Conservation (phyloP, 768 basidiomycete genomes). For the Amyloporia xantha region DNA sequence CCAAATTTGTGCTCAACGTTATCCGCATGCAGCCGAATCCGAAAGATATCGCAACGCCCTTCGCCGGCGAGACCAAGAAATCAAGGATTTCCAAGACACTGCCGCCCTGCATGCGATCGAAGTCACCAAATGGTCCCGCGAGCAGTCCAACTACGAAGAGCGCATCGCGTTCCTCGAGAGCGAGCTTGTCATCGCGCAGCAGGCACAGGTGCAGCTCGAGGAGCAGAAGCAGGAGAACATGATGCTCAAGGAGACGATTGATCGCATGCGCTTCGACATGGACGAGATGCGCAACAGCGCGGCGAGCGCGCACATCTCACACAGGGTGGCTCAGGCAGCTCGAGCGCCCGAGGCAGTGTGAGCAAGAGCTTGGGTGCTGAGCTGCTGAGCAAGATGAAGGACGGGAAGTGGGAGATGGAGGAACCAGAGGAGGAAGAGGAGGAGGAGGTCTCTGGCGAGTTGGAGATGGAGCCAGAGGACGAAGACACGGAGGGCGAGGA, state of each 20-base stretch:
- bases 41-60: slow-evolving; percentile 74
- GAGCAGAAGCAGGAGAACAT: slow-evolving; percentile 95
- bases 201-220: slow-evolving; percentile 70
- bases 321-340: slow-evolving; percentile 32
- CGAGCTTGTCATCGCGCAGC: slow-evolving; percentile 64
- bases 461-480: slow-evolving; percentile 29
- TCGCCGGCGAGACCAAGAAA: slow-evolving; percentile 66
- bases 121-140: slow-evolving; percentile 53
- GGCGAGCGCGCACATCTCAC: slow-evolving; percentile 27
- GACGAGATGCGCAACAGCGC: slow-evolving; percentile 73
- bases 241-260: slow-evolving; percentile 91
- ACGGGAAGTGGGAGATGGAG: slow-evolving; percentile 30
- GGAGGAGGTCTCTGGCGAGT: slow-evolving; percentile 26
- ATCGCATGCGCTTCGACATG: slow-evolving; percentile 89
- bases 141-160: slow-evolving; percentile 66
- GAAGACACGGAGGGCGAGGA: slow-evolving; percentile 65
- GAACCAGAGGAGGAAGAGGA: slow-evolving; percentile 33
- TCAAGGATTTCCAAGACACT: slow-evolving; percentile 58
- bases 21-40: slow-evolving; percentile 47
- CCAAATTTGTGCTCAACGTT: slow-evolving; percentile 2
- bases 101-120: slow-evolving; percentile 60
- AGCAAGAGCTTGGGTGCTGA: slow-evolving; percentile 77
- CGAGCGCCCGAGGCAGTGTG: slow-evolving; percentile 49
- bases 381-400: slow-evolving; percentile 55
- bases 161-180: slow-evolving; percentile 63